phyloP scores from a whole-genome alignment of 1,284 basidiomycete genomes.

The Pseudozyma flocculosa region DNA sequence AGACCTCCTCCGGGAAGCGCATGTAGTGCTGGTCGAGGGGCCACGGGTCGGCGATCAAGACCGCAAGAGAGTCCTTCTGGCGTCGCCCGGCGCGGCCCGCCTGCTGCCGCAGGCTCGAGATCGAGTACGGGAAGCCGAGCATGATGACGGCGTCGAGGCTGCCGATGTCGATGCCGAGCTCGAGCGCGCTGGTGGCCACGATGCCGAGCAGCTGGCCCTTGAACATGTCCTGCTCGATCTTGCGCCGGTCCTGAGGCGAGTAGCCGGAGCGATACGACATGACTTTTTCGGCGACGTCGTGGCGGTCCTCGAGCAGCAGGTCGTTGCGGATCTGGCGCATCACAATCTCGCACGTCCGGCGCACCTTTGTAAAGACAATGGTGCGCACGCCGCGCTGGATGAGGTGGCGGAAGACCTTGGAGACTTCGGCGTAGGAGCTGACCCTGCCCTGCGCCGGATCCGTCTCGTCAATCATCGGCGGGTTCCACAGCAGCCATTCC shows the following conservation, averaged over 20 bases:
- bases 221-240: constrained; percentile 83
- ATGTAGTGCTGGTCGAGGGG: constrained; percentile 79
- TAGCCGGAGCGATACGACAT: constrained; percentile 84
- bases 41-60: constrained; percentile 72
- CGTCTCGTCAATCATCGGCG: constrained; percentile 67
- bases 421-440: constrained; percentile 72
- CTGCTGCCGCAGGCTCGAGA: constrained; percentile 74
- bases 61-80: constrained; percentile 75
- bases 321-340: constrained; percentile 77
- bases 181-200: constrained; percentile 86
- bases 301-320: constrained; percentile 72
- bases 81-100: constrained; percentile 82
- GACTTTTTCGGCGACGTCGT: constrained; percentile 74
- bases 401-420: constrained; percentile 73
- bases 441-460: constrained; percentile 66
- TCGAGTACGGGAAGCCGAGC: constrained; percentile 74
- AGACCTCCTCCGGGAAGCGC: constrained; percentile 64
- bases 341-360: constrained; percentile 77
- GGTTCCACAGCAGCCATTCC: constrained; percentile 62
- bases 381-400: constrained; percentile 78
- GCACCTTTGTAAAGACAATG: constrained; percentile 84
- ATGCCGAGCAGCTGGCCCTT: constrained; percentile 77
- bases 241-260: constrained; percentile 69
- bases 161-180: constrained; percentile 88
- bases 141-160: constrained; percentile 83